Evolutionary conservation across 768 basidiomycete species (phyloP).

Genomic region (Leccinum arenicola): DNA sequence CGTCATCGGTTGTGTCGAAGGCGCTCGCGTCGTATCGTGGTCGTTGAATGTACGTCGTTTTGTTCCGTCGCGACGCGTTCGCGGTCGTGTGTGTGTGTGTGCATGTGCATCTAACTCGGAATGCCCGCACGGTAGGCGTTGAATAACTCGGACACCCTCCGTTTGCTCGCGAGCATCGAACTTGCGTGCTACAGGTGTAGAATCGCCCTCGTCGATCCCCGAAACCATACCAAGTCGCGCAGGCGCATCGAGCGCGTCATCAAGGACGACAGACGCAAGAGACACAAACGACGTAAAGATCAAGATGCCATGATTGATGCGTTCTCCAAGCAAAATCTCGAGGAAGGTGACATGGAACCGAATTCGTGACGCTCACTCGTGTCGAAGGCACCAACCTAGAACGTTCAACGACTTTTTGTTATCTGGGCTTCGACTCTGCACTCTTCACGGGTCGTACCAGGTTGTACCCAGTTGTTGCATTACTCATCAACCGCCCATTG

Average conservation of each 20-base stretch:
- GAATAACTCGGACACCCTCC: conserved; percentile 80
- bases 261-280: conserved; percentile 77
- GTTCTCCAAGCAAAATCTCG: conserved; percentile 56
- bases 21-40: conserved; percentile 75
- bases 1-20: conserved; percentile 77
- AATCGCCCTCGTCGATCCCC: conserved; percentile 65
- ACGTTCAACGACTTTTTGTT: conserved; percentile 12
- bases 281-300: conserved; percentile 80
- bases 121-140: conserved; percentile 50
- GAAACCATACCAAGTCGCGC: conserved; percentile 57
- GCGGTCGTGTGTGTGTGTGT: neutral
- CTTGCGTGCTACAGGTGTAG: conserved; percentile 80
- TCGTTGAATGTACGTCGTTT: conserved; percentile 64
- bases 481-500: conserved; percentile 19
- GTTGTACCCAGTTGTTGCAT: conserved; percentile 23
- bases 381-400: conserved; percentile 8
- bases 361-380: conserved; percentile 19
- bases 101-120: conserved; percentile 10
- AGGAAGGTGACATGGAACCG: conserved; percentile 25
- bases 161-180: conserved; percentile 79
- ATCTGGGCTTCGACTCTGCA: conserved; percentile 4
- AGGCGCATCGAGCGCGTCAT: conserved; percentile 78
- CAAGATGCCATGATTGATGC: conserved; percentile 81
- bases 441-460: conserved; percentile 3
- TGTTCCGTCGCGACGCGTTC: conserved; percentile 1